Conservation (phyloP, 805 yeast species). For the Candida insectorum region DNA sequence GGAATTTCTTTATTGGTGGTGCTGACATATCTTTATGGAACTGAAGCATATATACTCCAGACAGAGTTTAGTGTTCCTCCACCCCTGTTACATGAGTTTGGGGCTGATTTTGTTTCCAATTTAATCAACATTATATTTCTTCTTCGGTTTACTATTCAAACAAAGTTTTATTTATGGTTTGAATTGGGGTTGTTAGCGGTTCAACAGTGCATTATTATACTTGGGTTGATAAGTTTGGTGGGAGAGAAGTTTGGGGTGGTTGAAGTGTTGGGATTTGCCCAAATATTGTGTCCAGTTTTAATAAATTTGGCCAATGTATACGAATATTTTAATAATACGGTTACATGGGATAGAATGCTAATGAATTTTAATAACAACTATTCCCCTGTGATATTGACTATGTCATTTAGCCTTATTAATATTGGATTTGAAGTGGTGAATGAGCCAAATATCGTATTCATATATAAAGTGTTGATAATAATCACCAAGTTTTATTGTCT, state of each 20-base stretch:
- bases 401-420: conserved; percentile 28
- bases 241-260: neutral
- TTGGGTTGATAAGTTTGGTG: neutral
- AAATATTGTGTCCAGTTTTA: conserved; percentile 12
- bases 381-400: conserved; percentile 32
- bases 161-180: conserved; percentile 9
- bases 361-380: conserved; percentile 30
- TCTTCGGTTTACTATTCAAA: conserved; percentile 18
- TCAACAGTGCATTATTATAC: conserved; percentile 12
- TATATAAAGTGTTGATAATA: conserved; percentile 20
- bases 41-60: neutral
- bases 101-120: conserved; percentile 21
- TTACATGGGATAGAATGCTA: conserved; percentile 10
- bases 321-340: conserved; percentile 4
- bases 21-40: conserved; percentile 1
- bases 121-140: conserved; percentile 27
- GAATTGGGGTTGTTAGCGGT: conserved; percentile 20
- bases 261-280: conserved; percentile 2
- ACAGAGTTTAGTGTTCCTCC: no score
- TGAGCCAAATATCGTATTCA: neutral
- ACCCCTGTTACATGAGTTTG: no score
- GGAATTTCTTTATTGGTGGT: conserved; percentile 1
- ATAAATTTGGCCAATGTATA: conserved; percentile 9
- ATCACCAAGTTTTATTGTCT: conserved; percentile 32
- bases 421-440: conserved; percentile 12